A percentile compares a stretch with the other conserved stretches of the same genome.
phyloP scores from a whole-genome alignment of 805 yeast genomes.

The Spathaspora girioi region DNA sequence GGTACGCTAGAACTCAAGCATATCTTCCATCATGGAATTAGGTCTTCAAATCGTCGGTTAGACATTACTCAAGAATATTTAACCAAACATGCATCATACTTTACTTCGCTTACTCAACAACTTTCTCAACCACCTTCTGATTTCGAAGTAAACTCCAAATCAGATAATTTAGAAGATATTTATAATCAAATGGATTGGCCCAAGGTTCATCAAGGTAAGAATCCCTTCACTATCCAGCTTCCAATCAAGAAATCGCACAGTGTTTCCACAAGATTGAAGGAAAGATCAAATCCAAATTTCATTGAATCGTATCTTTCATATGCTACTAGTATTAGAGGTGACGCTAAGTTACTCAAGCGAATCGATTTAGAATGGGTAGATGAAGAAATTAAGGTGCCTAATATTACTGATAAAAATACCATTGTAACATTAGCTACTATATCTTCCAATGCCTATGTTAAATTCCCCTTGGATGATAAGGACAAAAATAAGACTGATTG shows the following conservation, averaged over 20 bases:
- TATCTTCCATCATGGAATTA: constrained; percentile 59
- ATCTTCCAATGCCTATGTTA: constrained; percentile 89
- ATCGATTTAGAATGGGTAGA: constrained; percentile 64
- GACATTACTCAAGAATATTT: constrained; percentile 46
- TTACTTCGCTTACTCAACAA: constrained; percentile 1
- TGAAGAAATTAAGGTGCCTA: constrained; percentile 57
- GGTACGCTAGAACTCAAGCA: constrained; percentile 42
- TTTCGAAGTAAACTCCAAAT: neutral
- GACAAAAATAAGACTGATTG: constrained; percentile 65
- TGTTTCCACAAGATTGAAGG: constrained; percentile 24
- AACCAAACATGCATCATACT: constrained; percentile 7
- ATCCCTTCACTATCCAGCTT: constrained; percentile 38
- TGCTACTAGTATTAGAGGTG: constrained; percentile 43
- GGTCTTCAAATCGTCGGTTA: constrained; percentile 39
- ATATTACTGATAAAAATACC: constrained; percentile 71
- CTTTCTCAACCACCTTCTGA: neutral
- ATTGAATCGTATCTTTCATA: constrained; percentile 63
- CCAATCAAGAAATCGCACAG: constrained; percentile 19
- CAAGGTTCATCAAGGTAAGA: constrained; percentile 18
- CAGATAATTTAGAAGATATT: constrained; percentile 14
- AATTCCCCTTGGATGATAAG: constrained; percentile 54
- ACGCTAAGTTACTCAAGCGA: constrained; percentile 28
- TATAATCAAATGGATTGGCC: constrained; percentile 36
- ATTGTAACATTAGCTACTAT: constrained; percentile 73
- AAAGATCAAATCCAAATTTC: constrained; percentile 51